These are phyloP conservation scores for Xylariaceae sp. DNA, from an alignment of 2,329 filamentous ascomycete genomes.

Conservation along the genomic window DNA sequence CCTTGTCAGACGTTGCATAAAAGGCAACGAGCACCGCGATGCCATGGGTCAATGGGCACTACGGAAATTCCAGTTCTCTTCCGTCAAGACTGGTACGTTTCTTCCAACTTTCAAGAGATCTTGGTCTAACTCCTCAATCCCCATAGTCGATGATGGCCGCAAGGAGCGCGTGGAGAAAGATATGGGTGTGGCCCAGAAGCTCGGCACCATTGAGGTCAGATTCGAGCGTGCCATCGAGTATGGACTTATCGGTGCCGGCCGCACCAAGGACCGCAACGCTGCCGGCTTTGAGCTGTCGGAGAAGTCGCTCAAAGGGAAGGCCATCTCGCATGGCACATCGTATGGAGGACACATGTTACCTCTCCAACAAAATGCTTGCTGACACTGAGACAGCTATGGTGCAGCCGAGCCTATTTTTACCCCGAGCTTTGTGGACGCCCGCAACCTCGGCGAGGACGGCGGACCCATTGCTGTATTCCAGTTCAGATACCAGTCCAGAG, in stretches of 20 bases:
- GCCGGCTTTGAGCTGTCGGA: slow-evolving; percentile 28
- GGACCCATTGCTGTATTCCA: slow-evolving; percentile 27
- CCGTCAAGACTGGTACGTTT: slow-evolving; percentile 25
- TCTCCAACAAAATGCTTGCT: not conserved
- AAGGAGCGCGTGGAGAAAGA: slow-evolving; percentile 28
- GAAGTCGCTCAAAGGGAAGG: slow-evolving; percentile 34
- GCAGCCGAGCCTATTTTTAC: not conserved
- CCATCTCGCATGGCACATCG: slow-evolving; percentile 34
- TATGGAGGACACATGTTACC: slow-evolving; percentile 11
- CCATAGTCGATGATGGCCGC: slow-evolving; percentile 23
- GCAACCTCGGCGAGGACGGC: slow-evolving; percentile 14
- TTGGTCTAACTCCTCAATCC: not conserved
- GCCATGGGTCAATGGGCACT: slow-evolving; percentile 6
- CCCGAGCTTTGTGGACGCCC: not conserved
- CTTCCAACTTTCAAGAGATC: not conserved
- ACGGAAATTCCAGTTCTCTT: slow-evolving; percentile 26
- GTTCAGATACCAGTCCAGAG: slow-evolving; percentile 35
- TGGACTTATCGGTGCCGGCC: not conserved
- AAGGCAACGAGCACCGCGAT: not conserved
- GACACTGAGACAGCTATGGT: slow-evolving; percentile 16
- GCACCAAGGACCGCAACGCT: not conserved
- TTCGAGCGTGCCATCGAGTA: slow-evolving; percentile 14
- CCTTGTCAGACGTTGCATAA: not conserved
- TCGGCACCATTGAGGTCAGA: slow-evolving; percentile 30
- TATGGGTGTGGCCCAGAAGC: slow-evolving; percentile 16